These are phyloP conservation scores for Calonectria pteridis DNA, from an alignment of 2,329 filamentous ascomycete species.

Conservation along the genomic window DNA sequence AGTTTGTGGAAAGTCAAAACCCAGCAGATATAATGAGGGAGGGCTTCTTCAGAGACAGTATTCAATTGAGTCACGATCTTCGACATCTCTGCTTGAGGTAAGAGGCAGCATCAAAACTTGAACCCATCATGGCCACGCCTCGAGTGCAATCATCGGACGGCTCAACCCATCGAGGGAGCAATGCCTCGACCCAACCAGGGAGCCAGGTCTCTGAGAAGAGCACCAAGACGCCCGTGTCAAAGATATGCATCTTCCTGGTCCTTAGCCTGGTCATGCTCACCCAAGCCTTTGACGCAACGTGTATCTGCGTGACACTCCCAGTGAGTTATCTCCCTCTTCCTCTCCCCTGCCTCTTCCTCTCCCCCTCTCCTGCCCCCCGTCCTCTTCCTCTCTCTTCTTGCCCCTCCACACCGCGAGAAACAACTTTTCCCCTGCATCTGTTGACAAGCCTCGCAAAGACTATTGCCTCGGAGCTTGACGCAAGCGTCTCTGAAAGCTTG, in stretches of 20 bases:
- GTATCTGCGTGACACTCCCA: conserved; percentile 45
- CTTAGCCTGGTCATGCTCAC: conserved; percentile 38
- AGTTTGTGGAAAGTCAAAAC: background rate
- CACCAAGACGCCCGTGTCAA: conserved; percentile 6
- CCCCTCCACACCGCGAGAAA: background rate
- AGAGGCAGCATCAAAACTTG: background rate
- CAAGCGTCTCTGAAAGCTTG: conserved; percentile 40
- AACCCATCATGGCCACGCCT: background rate
- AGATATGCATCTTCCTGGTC: conserved; percentile 34
- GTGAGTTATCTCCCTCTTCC: conserved; percentile 22
- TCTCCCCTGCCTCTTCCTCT: background rate
- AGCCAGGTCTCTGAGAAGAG: background rate
- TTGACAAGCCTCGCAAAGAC: conserved; percentile 27
- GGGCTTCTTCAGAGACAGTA: background rate
- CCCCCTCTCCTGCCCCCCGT: background rate
- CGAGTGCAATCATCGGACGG: background rate
- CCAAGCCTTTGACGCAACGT: conserved; percentile 45
- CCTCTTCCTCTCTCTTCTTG: background rate
- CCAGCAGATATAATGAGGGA: background rate
- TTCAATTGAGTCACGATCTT: background rate
- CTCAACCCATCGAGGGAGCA: background rate
- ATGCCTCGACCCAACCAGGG: background rate
- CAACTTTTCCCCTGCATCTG: conserved; percentile 1
- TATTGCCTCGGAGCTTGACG: conserved; percentile 42
- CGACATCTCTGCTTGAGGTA: background rate